Evolutionary conservation across 352 stramenopile genomes (phyloP).

Genomic region (Saprolegnia diclina): DNA sequence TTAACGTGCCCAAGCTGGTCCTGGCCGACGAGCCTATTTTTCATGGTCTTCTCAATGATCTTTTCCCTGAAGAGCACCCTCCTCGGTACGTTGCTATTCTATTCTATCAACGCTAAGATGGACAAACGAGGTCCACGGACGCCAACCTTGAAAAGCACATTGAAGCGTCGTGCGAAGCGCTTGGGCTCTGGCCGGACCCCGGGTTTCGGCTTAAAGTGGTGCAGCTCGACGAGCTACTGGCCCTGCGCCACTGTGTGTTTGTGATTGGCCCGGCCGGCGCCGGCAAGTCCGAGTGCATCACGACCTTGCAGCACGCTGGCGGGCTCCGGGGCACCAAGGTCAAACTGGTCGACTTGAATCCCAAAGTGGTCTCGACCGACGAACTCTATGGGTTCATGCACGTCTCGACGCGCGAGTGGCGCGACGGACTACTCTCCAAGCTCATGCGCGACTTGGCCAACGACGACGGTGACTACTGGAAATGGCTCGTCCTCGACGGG

Average conservation of each 20-base stretch:
- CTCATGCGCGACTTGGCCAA: constrained; percentile 90
- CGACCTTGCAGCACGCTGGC: constrained; percentile 60
- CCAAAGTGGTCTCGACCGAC: constrained; percentile 94
- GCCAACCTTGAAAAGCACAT: constrained; percentile 87
- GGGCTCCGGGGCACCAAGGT: constrained; percentile 45
- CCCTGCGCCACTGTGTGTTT: constrained; percentile 94
- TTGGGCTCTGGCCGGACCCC: constrained; percentile 87
- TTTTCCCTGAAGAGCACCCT: constrained; percentile 90
- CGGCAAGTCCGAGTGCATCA: constrained; percentile 92
- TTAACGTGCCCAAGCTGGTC: constrained; percentile 95
- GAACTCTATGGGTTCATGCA: constrained; percentile 96
- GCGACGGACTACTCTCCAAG: constrained; percentile 92
- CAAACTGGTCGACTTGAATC: constrained; percentile 82
- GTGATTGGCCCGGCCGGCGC: constrained; percentile 90
- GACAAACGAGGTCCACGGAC: constrained; percentile 64
- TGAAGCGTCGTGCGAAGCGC: constrained; percentile 82
- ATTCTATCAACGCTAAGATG: neutral
- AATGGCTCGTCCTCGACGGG: constrained; percentile 96
- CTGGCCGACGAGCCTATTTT: constrained; percentile 92
- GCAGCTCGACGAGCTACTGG: constrained; percentile 92
- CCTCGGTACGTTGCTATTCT: constrained; percentile 33
- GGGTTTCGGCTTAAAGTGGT: constrained; percentile 92
- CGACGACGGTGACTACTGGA: constrained; percentile 63
- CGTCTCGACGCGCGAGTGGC: constrained; percentile 92
- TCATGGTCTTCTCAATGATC: constrained; percentile 86